These are phyloP conservation scores for Typha latifolia DNA, from an alignment of 176 grass and related monocot species.

Conservation along the genomic window DNA sequence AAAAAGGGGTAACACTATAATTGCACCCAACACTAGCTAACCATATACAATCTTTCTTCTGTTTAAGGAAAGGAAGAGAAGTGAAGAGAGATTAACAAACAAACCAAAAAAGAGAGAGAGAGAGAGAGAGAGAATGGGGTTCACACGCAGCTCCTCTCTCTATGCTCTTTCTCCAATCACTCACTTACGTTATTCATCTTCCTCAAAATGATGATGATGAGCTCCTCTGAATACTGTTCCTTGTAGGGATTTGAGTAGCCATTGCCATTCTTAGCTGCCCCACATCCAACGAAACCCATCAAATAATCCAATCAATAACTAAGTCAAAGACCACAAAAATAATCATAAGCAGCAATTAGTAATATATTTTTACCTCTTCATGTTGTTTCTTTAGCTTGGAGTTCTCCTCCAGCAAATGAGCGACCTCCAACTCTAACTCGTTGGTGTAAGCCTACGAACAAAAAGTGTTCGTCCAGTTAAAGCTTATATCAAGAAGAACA, in stretches of 20 bases:
- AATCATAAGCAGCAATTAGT: background rate
- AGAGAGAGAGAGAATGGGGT: background rate
- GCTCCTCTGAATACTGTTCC: background rate
- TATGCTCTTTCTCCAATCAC: background rate
- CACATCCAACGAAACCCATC: background rate
- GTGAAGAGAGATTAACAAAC: too few relatives aligned
- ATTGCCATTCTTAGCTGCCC: slow-evolving; percentile 3
- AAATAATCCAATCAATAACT: background rate
- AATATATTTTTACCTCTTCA: slow-evolving; percentile 4
- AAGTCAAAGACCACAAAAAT: too few relatives aligned
- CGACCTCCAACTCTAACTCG: slow-evolving; percentile 7
- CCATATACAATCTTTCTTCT: too few relatives aligned
- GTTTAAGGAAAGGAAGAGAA: too few relatives aligned
- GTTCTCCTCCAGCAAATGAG: slow-evolving; percentile 13
- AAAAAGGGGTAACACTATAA: too few relatives aligned
- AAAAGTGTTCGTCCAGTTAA: background rate
- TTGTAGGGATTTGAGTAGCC: background rate
- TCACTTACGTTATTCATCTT: background rate
- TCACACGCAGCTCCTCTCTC: background rate
- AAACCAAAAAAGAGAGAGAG: too few relatives aligned
- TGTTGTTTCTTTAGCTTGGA: slow-evolving; percentile 1
- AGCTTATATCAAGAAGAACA: background rate
- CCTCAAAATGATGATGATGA: slow-evolving; percentile 19
- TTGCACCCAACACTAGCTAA: too few relatives aligned
- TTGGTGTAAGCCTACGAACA: slow-evolving; percentile 13